Conservation (phyloP, 306 rosid genomes). For the Spatholobus suberectus region DNA sequence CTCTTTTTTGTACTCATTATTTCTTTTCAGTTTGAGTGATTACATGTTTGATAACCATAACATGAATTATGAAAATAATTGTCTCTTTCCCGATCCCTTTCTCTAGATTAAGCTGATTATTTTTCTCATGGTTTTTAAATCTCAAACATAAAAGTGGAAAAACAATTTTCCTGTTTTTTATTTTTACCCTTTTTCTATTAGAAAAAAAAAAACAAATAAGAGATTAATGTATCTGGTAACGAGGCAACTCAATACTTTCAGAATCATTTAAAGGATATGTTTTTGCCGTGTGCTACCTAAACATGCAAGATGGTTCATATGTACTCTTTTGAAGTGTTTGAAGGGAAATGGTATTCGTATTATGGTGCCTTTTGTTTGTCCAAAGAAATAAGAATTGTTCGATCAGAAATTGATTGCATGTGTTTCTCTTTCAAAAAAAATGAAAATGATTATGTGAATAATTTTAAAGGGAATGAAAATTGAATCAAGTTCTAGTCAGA, state of each 20-base stretch:
- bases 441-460: neutral
- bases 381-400: no score
- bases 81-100: neutral
- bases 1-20: neutral
- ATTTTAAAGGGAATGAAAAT: no score
- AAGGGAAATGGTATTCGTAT: neutral
- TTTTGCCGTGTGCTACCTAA: neutral
- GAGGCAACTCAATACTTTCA: neutral
- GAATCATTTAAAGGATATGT: neutral
- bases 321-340: neutral
- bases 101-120: neutral
- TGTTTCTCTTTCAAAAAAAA: neutral
- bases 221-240: neutral
- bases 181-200: neutral
- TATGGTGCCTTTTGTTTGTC: no score
- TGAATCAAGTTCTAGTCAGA: no score
- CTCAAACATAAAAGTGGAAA: neutral
- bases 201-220: neutral
- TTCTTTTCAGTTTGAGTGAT: constrained; percentile 15
- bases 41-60: constrained; percentile 1
- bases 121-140: neutral
- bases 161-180: neutral
- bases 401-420: neutral
- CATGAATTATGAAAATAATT: neutral
- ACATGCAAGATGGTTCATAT: neutral